Evolutionary conservation across 2,329 filamentous ascomycete species (phyloP).

Genomic region (Colletotrichum viniferum): DNA sequence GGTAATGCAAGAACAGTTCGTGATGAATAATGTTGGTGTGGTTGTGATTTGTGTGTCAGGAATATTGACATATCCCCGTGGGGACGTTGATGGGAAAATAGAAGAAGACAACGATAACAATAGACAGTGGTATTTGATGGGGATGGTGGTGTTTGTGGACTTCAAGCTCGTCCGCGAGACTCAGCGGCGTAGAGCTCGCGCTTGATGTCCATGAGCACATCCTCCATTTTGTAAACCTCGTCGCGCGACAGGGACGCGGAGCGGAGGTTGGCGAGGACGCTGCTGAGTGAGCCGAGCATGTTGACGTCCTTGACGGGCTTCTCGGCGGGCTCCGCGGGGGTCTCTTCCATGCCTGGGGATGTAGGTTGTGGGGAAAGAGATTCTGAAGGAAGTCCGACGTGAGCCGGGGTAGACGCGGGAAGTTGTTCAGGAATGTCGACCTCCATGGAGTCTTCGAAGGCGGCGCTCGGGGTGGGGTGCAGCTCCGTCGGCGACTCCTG

Average conservation of each 20-base stretch:
- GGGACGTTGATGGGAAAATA: neutral
- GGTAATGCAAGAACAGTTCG: constrained; percentile 2
- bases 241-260: constrained; percentile 63
- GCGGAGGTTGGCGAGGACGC: constrained; percentile 64
- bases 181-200: constrained; percentile 75
- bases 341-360: neutral
- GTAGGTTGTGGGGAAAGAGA: neutral
- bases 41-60: neutral
- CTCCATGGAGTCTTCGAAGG: constrained; percentile 26
- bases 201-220: constrained; percentile 80
- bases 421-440: neutral
- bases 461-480: neutral
- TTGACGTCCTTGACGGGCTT: constrained; percentile 38
- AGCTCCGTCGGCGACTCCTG: constrained; percentile 23
- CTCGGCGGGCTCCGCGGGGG: constrained; percentile 23
- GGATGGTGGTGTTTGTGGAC: neutral
- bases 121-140: neutral
- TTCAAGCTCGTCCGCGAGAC: constrained; percentile 53
- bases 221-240: constrained; percentile 75
- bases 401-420: neutral
- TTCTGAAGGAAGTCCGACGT: neutral
- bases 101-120: neutral
- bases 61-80: constrained; percentile 6
- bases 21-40: constrained; percentile 7
- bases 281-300: constrained; percentile 59